Evolutionary conservation across 768 basidiomycete genomes (phyloP).

Genomic region (Amanita exitialis): DNA sequence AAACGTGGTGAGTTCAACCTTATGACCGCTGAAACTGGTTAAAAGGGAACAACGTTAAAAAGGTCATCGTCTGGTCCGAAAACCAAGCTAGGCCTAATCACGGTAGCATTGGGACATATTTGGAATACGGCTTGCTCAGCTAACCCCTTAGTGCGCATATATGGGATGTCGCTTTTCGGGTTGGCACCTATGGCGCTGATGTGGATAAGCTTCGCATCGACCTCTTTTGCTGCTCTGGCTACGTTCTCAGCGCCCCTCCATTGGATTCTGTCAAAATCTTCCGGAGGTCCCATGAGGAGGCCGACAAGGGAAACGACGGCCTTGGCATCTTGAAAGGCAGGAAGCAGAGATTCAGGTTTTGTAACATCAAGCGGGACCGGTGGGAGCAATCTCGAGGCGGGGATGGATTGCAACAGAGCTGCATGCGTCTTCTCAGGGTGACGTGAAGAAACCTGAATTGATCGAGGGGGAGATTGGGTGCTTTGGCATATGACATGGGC

Average conservation of each 20-base stretch:
- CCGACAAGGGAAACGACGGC: conserved; percentile 65
- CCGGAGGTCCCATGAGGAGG: conserved; percentile 45
- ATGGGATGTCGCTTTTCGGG: conserved; percentile 42
- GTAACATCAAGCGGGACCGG: conserved; percentile 46
- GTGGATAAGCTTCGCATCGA: conserved; percentile 51
- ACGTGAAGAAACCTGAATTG: conserved; percentile 52
- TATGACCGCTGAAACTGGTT: conserved; percentile 13
- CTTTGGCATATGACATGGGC: conserved; percentile 36
- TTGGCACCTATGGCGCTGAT: conserved; percentile 75
- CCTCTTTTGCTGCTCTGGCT: conserved; percentile 37
- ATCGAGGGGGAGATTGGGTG: conserved; percentile 19
- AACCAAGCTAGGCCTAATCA: conserved; percentile 63
- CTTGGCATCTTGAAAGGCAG: conserved; percentile 44
- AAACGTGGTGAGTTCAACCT: not conserved
- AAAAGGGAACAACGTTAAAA: conserved; percentile 47
- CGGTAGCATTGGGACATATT: conserved; percentile 39
- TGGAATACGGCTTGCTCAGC: conserved; percentile 47
- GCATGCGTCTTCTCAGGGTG: conserved; percentile 34
- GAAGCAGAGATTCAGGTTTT: conserved; percentile 29
- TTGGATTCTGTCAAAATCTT: conserved; percentile 52
- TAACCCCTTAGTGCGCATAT: conserved; percentile 50
- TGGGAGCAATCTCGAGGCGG: conserved; percentile 28
- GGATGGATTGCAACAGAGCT: conserved; percentile 19
- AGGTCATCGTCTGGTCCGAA: conserved; percentile 73
- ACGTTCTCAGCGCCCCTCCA: conserved; percentile 60